Evolutionary conservation across 2,329 filamentous ascomycete genomes (phyloP).

Genomic region (Colletotrichum trifolii): DNA sequence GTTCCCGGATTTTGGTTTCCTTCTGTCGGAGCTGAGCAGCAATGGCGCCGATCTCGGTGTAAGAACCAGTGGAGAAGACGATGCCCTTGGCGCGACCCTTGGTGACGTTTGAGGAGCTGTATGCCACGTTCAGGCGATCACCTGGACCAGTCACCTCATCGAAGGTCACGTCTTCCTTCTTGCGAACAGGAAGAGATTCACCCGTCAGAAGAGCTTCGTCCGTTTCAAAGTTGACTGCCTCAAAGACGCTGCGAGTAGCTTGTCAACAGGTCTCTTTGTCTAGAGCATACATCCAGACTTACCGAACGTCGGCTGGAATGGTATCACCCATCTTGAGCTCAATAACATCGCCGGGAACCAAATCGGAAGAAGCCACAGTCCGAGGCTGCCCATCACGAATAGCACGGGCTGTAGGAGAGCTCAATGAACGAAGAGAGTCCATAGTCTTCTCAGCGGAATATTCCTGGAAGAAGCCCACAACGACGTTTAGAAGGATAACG

Average conservation of each 20-base stretch:
- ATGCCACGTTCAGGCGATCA: constrained; percentile 72
- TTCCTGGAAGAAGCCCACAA: constrained; percentile 66
- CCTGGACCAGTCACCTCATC: constrained; percentile 64
- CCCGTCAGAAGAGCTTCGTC: constrained; percentile 72
- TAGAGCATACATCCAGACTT: neutral
- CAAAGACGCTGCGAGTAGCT: constrained; percentile 51
- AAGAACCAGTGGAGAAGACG: constrained; percentile 69
- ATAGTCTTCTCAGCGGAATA: constrained; percentile 65
- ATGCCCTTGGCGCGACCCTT: constrained; percentile 70
- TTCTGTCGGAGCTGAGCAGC: constrained; percentile 68
- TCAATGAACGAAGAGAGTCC: constrained; percentile 60
- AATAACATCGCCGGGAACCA: constrained; percentile 68
- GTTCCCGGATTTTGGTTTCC: constrained; percentile 56
- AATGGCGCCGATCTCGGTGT: constrained; percentile 72
- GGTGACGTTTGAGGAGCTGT: constrained; percentile 71
- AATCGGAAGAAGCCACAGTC: constrained; percentile 61
- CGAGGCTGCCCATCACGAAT: constrained; percentile 60
- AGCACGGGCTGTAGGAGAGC: constrained; percentile 59
- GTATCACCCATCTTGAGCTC: constrained; percentile 62
- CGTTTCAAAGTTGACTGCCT: constrained; percentile 66
- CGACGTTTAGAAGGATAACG: constrained; percentile 63
- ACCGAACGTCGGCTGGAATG: constrained; percentile 53
- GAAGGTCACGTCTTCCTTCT: constrained; percentile 62
- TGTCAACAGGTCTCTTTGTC: constrained; percentile 19
- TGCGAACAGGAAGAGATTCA: constrained; percentile 69